Percentiles rank a stretch among this genome's conserved stretches.
phyloP scores from a whole-genome alignment of 805 yeast genomes.

The Lipomyces sp. region DNA sequence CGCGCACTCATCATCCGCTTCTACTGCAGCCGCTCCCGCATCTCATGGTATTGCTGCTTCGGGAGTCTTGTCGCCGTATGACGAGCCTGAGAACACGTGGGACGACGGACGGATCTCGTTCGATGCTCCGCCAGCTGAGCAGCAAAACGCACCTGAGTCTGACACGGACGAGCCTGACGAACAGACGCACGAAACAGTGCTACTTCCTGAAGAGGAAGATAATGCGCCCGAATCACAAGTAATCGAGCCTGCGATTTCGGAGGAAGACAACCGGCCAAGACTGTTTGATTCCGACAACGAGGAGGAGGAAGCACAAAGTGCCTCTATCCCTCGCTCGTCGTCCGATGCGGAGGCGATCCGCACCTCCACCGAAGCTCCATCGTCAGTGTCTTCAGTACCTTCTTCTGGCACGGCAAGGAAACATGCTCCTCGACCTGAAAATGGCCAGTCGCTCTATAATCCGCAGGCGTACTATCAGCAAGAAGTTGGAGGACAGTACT shows the following conservation, averaged over 20 bases:
- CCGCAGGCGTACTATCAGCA: conserved; percentile 8
- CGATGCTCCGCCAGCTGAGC: neutral
- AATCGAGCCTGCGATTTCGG: neutral
- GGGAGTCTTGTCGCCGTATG: conserved; percentile 9
- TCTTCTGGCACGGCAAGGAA: neutral
- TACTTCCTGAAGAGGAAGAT: neutral
- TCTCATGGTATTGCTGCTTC: too few species aligned
- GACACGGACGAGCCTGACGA: neutral
- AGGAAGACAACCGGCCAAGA: conserved; percentile 18
- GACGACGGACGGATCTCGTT: conserved; percentile 4
- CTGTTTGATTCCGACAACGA: conserved; percentile 23
- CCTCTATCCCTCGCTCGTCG: conserved; percentile 6
- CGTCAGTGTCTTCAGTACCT: neutral
- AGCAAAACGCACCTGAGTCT: neutral
- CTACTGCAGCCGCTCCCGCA: neutral
- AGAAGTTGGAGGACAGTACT: conserved; percentile 3
- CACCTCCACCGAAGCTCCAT: neutral
- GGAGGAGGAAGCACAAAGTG: neutral
- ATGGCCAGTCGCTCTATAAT: neutral
- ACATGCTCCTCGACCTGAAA: neutral
- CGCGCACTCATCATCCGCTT: neutral
- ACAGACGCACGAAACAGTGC: neutral
- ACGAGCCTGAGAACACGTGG: conserved; percentile 19
- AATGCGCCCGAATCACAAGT: too few species aligned
- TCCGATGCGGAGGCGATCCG: neutral